Evolutionary conservation across 1,139 yeast species (phyloP), one percentile per base, ranked within the genome.

Genomic region (Geotrichum reessii): DNA sequence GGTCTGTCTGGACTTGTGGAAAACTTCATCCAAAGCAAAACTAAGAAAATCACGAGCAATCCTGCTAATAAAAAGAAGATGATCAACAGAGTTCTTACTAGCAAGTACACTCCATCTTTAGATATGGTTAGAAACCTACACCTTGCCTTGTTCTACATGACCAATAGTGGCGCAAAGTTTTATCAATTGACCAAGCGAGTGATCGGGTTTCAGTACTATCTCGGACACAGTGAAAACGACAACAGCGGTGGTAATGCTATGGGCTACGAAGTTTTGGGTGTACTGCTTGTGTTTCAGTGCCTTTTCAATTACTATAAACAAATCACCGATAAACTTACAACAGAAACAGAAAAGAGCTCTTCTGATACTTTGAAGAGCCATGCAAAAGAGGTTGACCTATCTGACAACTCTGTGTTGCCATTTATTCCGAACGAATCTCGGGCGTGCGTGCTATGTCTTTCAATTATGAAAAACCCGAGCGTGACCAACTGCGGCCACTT

Each of bases 401-500:
- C 83, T 0, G 85, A 92, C 65, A 78, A 82, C 0, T 63, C 65
- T 0, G 75, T 74, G 21, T 75, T 92, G 60, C 86, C 90, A 1
- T 92, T 83, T 68, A 82, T 93, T 27, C 87, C 93, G 0, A 84
- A 79, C 58, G 74, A 75, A 42, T 84, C 95, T 0, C 77, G 98
- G 55, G 78, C 80, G 53, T 93, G 99, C 69, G 86, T 91, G 78
- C 76, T 93, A 46, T 93, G 99, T 69, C 77, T 92, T 42, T 85
- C 88, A 6, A 77, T 81, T 19, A 88, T 93, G 95, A 78, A 76
- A 1, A 82, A 87, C 63, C 98, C 99, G 1, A 78, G 96, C 0
- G 83, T 91, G 60, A 91, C 96, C 0, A 81, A 85, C 9, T 93
- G 99, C 73, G 99, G 99, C 0, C 99, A 93, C 71, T 63, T 89